Percentiles rank a stretch among this genome's conserved stretches.
Evolutionary conservation across 2,329 filamentous ascomycete species (phyloP).

Genomic region (Diaporthe vaccinii): DNA sequence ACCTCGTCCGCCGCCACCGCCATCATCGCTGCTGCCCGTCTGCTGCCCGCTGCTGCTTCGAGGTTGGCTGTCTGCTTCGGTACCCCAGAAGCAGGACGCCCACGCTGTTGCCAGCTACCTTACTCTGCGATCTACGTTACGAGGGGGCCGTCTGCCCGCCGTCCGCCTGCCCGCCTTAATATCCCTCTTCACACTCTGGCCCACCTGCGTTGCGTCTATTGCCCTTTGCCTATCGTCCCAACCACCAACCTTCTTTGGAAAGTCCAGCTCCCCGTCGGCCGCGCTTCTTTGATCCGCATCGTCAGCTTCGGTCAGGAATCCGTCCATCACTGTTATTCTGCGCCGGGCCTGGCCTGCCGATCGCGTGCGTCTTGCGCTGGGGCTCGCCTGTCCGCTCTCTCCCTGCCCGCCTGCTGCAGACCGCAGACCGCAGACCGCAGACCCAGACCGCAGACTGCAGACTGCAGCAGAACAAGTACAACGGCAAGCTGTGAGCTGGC

Average conservation of each 20-base stretch:
- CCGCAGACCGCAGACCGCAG: constrained; percentile 38
- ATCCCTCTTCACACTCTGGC: constrained; percentile 29
- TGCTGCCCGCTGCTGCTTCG: constrained; percentile 17
- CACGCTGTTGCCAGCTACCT: constrained; percentile 8
- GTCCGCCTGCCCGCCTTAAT: constrained; percentile 23
- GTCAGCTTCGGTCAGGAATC: constrained; percentile 21
- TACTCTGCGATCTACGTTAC: constrained; percentile 24
- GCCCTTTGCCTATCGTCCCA: constrained; percentile 20
- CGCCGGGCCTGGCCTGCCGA: not conserved
- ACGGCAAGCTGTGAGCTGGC: constrained; percentile 27
- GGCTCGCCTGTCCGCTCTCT: constrained; percentile 6
- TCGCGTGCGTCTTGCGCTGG: constrained; percentile 25
- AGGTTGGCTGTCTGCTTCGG: constrained; percentile 22
- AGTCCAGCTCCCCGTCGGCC: constrained; percentile 16
- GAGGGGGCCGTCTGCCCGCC: constrained; percentile 3
- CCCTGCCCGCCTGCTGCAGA: constrained; percentile 22
- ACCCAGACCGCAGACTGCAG: constrained; percentile 37
- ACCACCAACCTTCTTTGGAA: constrained; percentile 32
- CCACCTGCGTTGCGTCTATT: constrained; percentile 12
- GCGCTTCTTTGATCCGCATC: constrained; percentile 26
- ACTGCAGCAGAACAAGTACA: constrained; percentile 34
- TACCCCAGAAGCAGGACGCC: constrained; percentile 27
- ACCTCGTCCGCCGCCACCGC: constrained; percentile 12
- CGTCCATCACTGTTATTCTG: constrained; percentile 2
- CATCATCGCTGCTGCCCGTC: constrained; percentile 11